Evolutionary conservation across 140 eudicot species (phyloP).

Genomic region (Ambrosia hybrid): DNA sequence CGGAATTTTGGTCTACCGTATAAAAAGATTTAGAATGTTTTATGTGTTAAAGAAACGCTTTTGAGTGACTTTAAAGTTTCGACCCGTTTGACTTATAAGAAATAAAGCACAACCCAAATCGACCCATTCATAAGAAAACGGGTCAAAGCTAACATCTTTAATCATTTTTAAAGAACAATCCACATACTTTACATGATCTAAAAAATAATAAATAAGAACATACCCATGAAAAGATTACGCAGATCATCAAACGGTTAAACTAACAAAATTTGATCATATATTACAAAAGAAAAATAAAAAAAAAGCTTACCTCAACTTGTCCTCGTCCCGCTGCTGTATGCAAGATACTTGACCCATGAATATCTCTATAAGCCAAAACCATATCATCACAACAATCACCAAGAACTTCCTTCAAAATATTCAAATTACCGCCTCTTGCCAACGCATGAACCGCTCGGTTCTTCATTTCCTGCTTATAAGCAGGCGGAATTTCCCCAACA

Average conservation of each 20-base stretch:
- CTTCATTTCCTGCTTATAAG: slow-evolving; percentile 76
- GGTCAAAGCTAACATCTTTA: neutral
- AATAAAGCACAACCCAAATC: slow-evolving; percentile 2
- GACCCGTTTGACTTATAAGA: neutral
- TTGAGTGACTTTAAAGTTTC: neutral
- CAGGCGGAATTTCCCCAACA: slow-evolving; percentile 61
- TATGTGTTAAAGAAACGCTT: slow-evolving; percentile 7
- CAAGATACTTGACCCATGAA: slow-evolving; percentile 69
- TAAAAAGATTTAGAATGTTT: neutral
- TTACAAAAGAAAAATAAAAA: neutral
- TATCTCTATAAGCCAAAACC: slow-evolving; percentile 68
- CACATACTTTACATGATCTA: neutral
- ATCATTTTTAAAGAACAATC: neutral
- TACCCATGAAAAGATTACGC: neutral
- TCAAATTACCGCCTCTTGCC: slow-evolving; percentile 85
- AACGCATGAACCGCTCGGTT: slow-evolving; percentile 92
- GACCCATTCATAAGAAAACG: neutral
- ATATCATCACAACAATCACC: slow-evolving; percentile 49
- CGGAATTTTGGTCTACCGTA: neutral
- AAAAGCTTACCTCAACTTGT: slow-evolving; percentile 68
- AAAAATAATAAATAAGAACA: neutral
- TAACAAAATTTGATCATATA: neutral
- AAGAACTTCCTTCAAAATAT: slow-evolving; percentile 62
- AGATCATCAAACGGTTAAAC: neutral
- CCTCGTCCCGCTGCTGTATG: slow-evolving; percentile 96